Conservation (phyloP, 202 grass and related monocot genomes). For the Miscanthus sacchariflorus region DNA sequence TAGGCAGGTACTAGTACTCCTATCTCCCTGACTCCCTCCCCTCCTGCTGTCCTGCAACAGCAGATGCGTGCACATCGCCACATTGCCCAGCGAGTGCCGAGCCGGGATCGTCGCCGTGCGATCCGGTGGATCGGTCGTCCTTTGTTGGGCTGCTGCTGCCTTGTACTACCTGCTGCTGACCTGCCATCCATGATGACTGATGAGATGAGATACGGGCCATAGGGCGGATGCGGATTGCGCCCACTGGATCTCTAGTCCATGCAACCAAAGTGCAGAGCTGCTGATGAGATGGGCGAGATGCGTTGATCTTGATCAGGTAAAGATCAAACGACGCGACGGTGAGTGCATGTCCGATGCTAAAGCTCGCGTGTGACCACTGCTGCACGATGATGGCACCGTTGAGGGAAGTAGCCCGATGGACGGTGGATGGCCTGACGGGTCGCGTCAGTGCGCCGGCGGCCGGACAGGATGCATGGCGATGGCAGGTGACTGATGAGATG, state of each 20-base stretch:
- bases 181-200: neutral
- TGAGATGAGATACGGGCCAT: neutral
- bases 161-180: neutral
- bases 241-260: neutral
- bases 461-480: neutral
- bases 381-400: neutral
- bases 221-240: neutral
- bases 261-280: neutral
- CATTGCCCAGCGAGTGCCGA: neutral
- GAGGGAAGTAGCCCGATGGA: neutral
- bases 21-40: too few relatives aligned
- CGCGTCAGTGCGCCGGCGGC: neutral
- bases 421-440: neutral
- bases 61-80: constrained; percentile 24
- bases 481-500: neutral
- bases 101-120: neutral
- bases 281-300: neutral
- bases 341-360: constrained; percentile 47
- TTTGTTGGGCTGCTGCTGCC: neutral
- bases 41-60: neutral
- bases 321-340: neutral
- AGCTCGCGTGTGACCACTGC: constrained; percentile 41
- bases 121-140: constrained; percentile 26
- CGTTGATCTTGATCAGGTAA: neutral
- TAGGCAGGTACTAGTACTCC: neutral